Base-by-base conservation (phyloP, 495 filamentous ascomycete species). In the Penicillium pulvis region DNA sequence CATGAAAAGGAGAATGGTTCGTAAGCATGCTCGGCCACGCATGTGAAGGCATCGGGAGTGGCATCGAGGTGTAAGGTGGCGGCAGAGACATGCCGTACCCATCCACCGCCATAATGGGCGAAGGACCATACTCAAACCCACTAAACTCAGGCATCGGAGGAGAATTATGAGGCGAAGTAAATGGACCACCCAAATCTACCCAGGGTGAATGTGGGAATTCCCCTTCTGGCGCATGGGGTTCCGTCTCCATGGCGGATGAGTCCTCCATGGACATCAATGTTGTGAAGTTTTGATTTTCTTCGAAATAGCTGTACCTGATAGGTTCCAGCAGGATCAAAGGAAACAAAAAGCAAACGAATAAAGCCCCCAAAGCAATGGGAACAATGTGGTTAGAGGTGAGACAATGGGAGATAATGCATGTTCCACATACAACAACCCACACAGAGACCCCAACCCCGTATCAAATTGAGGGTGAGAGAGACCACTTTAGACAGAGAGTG, bases 1-100 rank as follows among this genome's bases (percentile, higher is more conserved):
- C 69, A 23, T 56, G 62, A 55, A 73, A 72, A 36, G 70, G 66
- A 20, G 71, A 59, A 41, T 71, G 67, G 6, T 58, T 53, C 23
- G 85, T 83, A 62, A 89, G 79, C 79, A 88, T 82, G 68, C 87
- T 90, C 17, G 87, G 87, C 87, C 87, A 90, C 51, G 85, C 75
- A 67, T 85, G 83, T 48, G 81, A 81, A n/a, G 84, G 82, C 78
- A 87, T 79, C 50, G 88, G 83, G 57, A 89, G 76, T 67, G 86
- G 83, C 50, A 87, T 79, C 12, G 75, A 75, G 31, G 73, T 65
- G 60, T 80, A 80, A 19, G 75, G 76, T 42, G 78, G 78, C 50
- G 78, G 76, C 61, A 79, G 73, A 24, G 74, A 71, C 62, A 80
- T 75, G 62, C 69, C 71, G 57, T 79, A 80, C 1, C 73, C 54